Evolutionary conservation across 2,329 filamentous ascomycete species (phyloP).

Genomic region (Parastagonospora avenae): DNA sequence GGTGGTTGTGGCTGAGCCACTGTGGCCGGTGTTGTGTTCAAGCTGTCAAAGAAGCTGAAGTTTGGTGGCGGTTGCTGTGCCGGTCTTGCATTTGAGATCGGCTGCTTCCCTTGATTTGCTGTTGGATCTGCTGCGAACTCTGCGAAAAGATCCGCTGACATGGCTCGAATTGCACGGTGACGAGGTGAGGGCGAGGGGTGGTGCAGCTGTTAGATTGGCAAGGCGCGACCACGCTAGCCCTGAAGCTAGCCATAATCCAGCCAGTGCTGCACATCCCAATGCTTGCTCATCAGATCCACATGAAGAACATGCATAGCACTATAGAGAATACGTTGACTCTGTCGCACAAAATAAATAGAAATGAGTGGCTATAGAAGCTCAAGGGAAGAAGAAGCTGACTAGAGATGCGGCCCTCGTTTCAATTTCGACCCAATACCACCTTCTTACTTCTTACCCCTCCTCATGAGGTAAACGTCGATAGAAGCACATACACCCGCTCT

Average conservation of each 20-base stretch:
- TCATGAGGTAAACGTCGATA: no score
- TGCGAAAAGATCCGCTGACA: slow-evolving; percentile 46
- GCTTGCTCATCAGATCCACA: background rate
- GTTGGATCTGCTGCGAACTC: slow-evolving; percentile 34
- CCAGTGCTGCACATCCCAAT: background rate
- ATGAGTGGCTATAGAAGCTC: no score
- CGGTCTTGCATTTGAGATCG: background rate
- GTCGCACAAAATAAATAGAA: no score
- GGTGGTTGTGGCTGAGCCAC: slow-evolving; percentile 18
- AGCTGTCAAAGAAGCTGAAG: slow-evolving; percentile 45
- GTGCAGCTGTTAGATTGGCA: slow-evolving; percentile 14
- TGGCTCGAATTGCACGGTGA: slow-evolving; percentile 12
- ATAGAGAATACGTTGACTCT: background rate
- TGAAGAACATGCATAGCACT: background rate
- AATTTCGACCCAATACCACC: no score
- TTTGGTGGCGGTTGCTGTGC: slow-evolving; percentile 16
- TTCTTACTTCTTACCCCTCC: no score
- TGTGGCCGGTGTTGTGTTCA: slow-evolving; percentile 22
- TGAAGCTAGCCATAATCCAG: slow-evolving; percentile 1
- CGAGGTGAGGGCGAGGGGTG: slow-evolving; percentile 10
- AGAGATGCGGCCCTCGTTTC: no score
- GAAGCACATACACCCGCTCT: background rate
- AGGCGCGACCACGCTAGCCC: slow-evolving; percentile 24
- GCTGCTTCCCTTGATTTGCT: slow-evolving; percentile 17
- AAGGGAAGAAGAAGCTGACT: no score